phyloP scores from a whole-genome alignment of 176 grass and related monocot genomes.

The Musa schizocarpa region DNA sequence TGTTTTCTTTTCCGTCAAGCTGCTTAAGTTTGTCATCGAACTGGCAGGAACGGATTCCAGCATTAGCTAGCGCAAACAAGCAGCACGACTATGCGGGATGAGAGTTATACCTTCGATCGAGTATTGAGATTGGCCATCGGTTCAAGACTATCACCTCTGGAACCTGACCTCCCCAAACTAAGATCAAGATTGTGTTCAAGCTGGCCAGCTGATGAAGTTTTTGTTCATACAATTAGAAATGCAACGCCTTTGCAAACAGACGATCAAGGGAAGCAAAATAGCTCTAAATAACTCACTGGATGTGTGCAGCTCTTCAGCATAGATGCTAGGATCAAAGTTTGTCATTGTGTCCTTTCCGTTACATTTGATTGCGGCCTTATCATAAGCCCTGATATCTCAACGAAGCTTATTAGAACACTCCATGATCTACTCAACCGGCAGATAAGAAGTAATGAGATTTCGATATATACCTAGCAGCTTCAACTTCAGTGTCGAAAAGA shows the following conservation, averaged over 20 bases:
- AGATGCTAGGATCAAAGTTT: constrained; percentile 14
- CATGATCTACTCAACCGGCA: not conserved
- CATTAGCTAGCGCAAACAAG: not conserved
- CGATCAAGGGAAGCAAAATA: not conserved
- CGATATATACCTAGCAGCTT: constrained; percentile 1
- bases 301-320: not conserved
- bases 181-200: constrained; percentile 17
- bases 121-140: not conserved
- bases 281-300: not conserved
- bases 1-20: not conserved
- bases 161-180: constrained; percentile 4
- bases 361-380: constrained; percentile 16
- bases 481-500: constrained; percentile 15
- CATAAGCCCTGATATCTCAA: constrained; percentile 12
- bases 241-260: not conserved
- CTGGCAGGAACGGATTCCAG: not conserved
- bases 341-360: constrained; percentile 12
- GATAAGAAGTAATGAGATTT: not conserved
- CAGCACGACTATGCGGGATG: not conserved
- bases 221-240: not conserved
- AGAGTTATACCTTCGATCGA: constrained; percentile 8
- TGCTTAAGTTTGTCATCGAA: constrained; percentile 14
- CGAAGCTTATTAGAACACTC: not conserved
- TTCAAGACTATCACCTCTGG: not conserved
- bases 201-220: not conserved